Percentiles rank a stretch among this genome's conserved stretches.
Conservation (phyloP, 1,139 yeast genomes). For the Meyerozyma guilliermondii region DNA sequence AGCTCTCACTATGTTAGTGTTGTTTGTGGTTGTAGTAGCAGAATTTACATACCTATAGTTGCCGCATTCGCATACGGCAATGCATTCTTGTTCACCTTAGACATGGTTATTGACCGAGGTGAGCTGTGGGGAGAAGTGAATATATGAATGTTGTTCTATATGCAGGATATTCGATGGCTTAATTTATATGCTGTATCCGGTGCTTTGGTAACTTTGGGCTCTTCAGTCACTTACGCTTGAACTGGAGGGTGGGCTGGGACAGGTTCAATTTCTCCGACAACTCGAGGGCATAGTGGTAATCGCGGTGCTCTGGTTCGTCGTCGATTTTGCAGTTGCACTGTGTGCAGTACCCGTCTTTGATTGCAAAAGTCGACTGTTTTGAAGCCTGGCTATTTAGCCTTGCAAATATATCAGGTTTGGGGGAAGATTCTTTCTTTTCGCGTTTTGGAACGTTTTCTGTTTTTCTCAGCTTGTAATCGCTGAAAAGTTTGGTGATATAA, state of each 20-base stretch:
- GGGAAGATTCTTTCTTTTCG: not conserved
- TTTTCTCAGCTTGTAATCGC: slow-evolving; percentile 15
- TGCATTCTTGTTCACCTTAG: slow-evolving; percentile 9
- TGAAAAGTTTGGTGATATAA: slow-evolving; percentile 17
- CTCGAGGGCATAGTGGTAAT: slow-evolving; percentile 24
- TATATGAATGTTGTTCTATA: no score
- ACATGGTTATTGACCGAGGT: slow-evolving; percentile 6
- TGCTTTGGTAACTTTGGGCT: no score
- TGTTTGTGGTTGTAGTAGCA: not conserved
- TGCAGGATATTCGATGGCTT: not conserved
- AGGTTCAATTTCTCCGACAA: slow-evolving; percentile 10
- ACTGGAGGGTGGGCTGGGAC: not conserved
- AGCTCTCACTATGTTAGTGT: slow-evolving; percentile 51
- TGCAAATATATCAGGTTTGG: not conserved
- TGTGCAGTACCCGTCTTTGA: slow-evolving; percentile 11
- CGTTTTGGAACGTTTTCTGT: not conserved
- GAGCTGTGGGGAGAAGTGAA: not conserved
- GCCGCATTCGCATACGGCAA: slow-evolving; percentile 15
- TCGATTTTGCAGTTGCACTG: slow-evolving; percentile 8
- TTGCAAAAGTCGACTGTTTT: not conserved
- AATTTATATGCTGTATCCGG: not conserved
- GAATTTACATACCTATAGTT: slow-evolving; percentile 11
- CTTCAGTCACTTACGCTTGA: not conserved
- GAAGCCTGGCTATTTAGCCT: not conserved
- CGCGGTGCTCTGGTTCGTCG: slow-evolving; percentile 20